Conservation (phyloP, 2,329 filamentous ascomycete genomes). For the Zalaria sp. region DNA sequence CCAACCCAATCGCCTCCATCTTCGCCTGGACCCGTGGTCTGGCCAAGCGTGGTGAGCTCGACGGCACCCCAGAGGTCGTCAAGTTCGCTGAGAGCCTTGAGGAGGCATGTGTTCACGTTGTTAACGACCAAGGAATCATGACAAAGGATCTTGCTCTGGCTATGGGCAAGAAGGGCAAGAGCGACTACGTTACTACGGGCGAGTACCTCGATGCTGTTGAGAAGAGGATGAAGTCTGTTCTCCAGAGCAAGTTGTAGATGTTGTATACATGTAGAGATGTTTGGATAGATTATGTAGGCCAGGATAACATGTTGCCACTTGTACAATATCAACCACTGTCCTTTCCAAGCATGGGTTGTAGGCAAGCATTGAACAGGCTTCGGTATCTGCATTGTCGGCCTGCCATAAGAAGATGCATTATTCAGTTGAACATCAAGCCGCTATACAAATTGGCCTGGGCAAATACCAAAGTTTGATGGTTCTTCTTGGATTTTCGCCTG, state of each 20-base stretch:
- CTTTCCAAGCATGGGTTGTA: too few species aligned
- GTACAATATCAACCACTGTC: too few species aligned
- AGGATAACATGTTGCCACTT: too few species aligned
- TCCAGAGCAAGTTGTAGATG: constrained; percentile 60
- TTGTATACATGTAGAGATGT: not conserved
- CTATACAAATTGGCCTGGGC: too few species aligned
- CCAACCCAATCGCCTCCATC: constrained; percentile 97
- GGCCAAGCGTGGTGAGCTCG: constrained; percentile 81
- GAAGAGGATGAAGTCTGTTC: constrained; percentile 65
- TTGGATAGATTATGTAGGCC: not conserved
- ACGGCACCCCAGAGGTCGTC: constrained; percentile 81
- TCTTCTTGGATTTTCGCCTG: too few species aligned
- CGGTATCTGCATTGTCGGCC: too few species aligned
- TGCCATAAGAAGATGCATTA: too few species aligned
- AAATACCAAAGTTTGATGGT: too few species aligned
- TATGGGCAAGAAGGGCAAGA: constrained; percentile 74
- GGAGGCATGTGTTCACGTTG: constrained; percentile 85
- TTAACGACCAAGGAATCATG: constrained; percentile 91
- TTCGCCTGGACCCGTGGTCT: constrained; percentile 98
- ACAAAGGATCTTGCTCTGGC: constrained; percentile 97
- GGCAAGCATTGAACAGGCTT: too few species aligned
- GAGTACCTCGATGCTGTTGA: constrained; percentile 92
- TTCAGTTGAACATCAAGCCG: too few species aligned
- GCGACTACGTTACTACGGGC: constrained; percentile 78
- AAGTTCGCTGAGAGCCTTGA: constrained; percentile 86